phyloP scores from a whole-genome alignment of 306 rosid species.

The Styphnolobium japonicum region DNA sequence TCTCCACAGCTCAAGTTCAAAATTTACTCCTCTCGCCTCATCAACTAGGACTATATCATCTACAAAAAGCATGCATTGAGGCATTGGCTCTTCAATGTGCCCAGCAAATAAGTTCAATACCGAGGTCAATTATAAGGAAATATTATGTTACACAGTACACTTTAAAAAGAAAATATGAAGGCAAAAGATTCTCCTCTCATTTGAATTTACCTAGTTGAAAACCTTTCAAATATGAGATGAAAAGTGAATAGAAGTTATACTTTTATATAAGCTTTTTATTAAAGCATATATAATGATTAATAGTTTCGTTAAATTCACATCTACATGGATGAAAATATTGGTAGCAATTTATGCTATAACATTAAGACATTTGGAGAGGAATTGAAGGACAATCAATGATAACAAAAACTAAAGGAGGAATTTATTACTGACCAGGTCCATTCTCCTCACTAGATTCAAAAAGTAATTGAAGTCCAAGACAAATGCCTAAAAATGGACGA shows the following conservation, averaged over 20 bases:
- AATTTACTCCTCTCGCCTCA: not conserved
- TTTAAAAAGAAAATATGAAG: not conserved
- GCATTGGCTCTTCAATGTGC: not conserved
- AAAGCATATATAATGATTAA: not conserved
- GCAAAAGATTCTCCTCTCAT: not conserved
- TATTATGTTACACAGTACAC: not conserved
- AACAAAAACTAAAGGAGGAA: not conserved
- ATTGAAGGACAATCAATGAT: not conserved
- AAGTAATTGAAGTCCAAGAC: conserved; percentile 97
- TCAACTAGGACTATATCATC: not conserved
- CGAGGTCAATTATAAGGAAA: not conserved
- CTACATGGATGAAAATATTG: not conserved
- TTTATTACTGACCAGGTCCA: conserved; percentile 63
- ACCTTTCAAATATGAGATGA: not conserved
- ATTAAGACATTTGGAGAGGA: not conserved
- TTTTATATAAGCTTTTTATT: not conserved
- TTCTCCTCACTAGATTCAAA: conserved; percentile 94
- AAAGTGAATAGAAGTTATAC: not conserved
- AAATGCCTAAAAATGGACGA: conserved; percentile 89
- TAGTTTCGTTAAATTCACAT: not conserved
- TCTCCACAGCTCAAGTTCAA: not conserved
- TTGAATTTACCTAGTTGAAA: not conserved
- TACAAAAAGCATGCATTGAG: not conserved
- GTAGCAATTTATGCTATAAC: not conserved
- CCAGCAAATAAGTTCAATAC: not conserved